Percentiles rank a stretch among this genome's conserved stretches.
Conservation (phyloP, 2,329 filamentous ascomycete species). For the Cordyceps militaris region DNA sequence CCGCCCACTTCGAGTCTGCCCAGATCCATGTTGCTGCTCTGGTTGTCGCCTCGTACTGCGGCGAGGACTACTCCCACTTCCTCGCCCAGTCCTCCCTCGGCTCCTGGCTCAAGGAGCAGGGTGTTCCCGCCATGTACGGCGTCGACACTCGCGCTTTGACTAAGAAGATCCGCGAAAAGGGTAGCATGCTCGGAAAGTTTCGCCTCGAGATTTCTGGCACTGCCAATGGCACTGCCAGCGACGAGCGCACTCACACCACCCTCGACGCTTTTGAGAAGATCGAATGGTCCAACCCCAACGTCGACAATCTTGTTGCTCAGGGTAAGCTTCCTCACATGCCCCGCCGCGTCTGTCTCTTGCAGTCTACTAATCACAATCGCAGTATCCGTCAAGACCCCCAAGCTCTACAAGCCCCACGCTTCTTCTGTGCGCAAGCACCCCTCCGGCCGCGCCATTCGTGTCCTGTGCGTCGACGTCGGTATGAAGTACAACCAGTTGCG, state of each 20-base stretch:
- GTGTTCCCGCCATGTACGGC: slow-evolving; percentile 86
- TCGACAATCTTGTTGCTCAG: slow-evolving; percentile 86
- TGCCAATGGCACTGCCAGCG: slow-evolving; percentile 32
- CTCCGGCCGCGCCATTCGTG: slow-evolving; percentile 77
- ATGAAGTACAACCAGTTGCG: slow-evolving; percentile 98
- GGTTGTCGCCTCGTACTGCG: slow-evolving; percentile 83
- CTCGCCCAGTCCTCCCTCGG: slow-evolving; percentile 85
- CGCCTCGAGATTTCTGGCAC: slow-evolving; percentile 55
- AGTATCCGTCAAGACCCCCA: slow-evolving; percentile 87
- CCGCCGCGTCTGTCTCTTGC: slow-evolving; percentile 9
- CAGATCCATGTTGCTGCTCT: slow-evolving; percentile 92
- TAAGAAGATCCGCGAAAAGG: slow-evolving; percentile 87
- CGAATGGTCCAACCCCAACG: slow-evolving; percentile 88
- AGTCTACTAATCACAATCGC: slow-evolving; percentile 34
- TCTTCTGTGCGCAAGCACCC: slow-evolving; percentile 73
- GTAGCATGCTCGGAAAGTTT: slow-evolving; percentile 93
- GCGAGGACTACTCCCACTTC: slow-evolving; percentile 93
- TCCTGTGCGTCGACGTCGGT: slow-evolving; percentile 92
- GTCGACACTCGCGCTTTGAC: slow-evolving; percentile 91
- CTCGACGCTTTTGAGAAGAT: slow-evolving; percentile 62
- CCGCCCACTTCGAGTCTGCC: slow-evolving; percentile 86
- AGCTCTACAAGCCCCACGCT: slow-evolving; percentile 72
- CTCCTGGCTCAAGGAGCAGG: slow-evolving; percentile 93
- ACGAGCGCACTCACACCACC: slow-evolving; percentile 20
- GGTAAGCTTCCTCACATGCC: slow-evolving; percentile 53